These are phyloP conservation scores for Penicillium psychrofluorescens DNA, from an alignment of 495 filamentous ascomycete species.

Conservation along the genomic window DNA sequence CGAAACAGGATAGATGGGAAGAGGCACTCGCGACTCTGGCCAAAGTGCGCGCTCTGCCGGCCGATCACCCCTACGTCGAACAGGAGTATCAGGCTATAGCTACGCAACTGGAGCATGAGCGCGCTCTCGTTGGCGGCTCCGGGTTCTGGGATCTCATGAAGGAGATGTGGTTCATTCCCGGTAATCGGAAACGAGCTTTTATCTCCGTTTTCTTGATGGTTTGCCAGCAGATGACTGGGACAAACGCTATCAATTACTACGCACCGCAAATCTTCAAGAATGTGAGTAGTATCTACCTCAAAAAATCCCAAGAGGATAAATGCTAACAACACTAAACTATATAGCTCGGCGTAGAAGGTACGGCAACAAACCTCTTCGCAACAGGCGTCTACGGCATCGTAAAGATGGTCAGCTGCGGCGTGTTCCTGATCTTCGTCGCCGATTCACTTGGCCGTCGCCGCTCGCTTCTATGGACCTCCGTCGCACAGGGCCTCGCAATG, in stretches of 20 bases:
- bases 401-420: constrained; percentile 48
- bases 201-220: constrained; percentile 54
- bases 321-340: background rate
- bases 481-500: constrained; percentile 65
- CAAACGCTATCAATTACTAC: constrained; percentile 65
- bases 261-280: constrained; percentile 54
- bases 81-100: constrained; percentile 60
- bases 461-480: constrained; percentile 65
- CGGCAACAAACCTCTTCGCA: constrained; percentile 42
- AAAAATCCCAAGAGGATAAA: background rate
- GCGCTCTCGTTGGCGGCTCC: constrained; percentile 52
- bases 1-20: constrained; percentile 63
- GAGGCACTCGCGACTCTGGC: constrained; percentile 49
- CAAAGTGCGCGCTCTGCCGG: constrained; percentile 44
- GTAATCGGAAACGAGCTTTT: constrained; percentile 57
- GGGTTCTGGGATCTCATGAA: constrained; percentile 56
- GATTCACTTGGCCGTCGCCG: constrained; percentile 65
- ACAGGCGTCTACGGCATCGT: constrained; percentile 49
- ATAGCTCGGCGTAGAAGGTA: constrained; percentile 37
- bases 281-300: background rate
- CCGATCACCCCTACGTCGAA: constrained; percentile 56
- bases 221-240: constrained; percentile 65
- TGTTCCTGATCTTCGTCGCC: constrained; percentile 63
- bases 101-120: constrained; percentile 61
- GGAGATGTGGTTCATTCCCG: constrained; percentile 64